Percentiles rank a stretch among this genome's conserved stretches.
Evolutionary conservation across 176 grass and related monocot genomes (phyloP).

Genomic region (Carex pumila): DNA sequence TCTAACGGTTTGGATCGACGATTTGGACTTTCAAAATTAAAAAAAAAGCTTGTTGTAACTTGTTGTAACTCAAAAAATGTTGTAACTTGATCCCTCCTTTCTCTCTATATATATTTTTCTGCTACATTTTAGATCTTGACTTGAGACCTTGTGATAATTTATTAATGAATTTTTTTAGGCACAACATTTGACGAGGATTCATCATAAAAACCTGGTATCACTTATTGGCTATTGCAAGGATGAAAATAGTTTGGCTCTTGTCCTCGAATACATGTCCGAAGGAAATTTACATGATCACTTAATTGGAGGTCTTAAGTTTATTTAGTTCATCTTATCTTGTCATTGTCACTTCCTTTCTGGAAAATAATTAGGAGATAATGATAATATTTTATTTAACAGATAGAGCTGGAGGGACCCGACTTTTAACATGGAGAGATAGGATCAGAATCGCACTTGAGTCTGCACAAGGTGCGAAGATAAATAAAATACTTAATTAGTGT

Average conservation of each 20-base stretch:
- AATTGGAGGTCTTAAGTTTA: constrained; percentile 10
- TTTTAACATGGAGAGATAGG: constrained; percentile 31
- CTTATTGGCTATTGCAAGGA: constrained; percentile 70
- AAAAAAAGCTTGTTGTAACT: too few species aligned
- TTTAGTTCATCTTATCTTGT: not conserved
- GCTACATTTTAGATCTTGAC: not conserved
- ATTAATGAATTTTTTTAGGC: constrained; percentile 25
- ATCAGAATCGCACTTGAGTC: constrained; percentile 37
- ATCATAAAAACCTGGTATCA: constrained; percentile 56
- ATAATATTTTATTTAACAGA: not conserved
- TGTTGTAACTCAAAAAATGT: too few species aligned
- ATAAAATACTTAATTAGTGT: not conserved
- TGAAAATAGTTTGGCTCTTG: constrained; percentile 41
- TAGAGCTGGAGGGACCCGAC: not conserved
- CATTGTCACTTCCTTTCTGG: not conserved
- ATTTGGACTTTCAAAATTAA: too few species aligned
- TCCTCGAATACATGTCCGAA: constrained; percentile 64
- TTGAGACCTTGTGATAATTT: not conserved
- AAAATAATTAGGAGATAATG: not conserved
- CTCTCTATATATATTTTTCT: not conserved
- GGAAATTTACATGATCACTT: constrained; percentile 50
- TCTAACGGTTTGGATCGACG: too few species aligned
- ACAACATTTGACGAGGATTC: constrained; percentile 43
- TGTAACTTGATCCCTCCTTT: too few species aligned
- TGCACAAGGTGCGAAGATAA: constrained; percentile 33